Evolutionary conservation across 345 rosid species (phyloP), one percentile per base, ranked within the genome.

Genomic region (Ceriops tagal): DNA sequence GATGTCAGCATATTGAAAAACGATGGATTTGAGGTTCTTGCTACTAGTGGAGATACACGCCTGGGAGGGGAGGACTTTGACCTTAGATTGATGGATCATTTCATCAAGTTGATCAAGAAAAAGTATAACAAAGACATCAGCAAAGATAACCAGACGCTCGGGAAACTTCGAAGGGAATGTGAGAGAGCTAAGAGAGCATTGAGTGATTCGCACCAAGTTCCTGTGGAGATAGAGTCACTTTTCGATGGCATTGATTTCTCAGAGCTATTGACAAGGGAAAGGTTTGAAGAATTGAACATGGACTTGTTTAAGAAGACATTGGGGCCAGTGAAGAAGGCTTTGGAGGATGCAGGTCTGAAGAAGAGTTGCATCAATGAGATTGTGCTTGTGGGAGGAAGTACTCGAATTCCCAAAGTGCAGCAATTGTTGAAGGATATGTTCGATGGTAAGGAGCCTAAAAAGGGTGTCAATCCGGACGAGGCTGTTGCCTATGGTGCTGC

Each of bases 401-500:
- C 88, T 10, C 53, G 87, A 55, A 84, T 88, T 19, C 88, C 86
- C 3, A 83, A 83, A 71, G 76, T 86, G 53, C 88, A 78, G 65
- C 78, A 85, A 56, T 3, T 85, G 69, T 62, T 85, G 75, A 84
- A 76, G 64, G 86, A 84, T 59, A 77, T 81, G 70, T 86, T 86
- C 22, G 79, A 80, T 20, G 86, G 88, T 35, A 83, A 82, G 73
- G 88, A 85, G 57, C 85, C 82, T 0, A 80, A 65, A 66, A 84
- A 76, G 67, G 85, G 84, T 30, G 70, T 84, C 37, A 82, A 85
- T 76, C 87, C 90, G 4, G 90, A 88, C 66, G 88, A 88, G 71
- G 92, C 88, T 16, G 88, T 85, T 4, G 85, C 90, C 0, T 77
- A 79, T 60, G 92, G 90, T 2, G 92, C 90, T 0, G 87, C 92